Conservation (phyloP, 306 rosid genomes). For the Rosa lucieae region DNA sequence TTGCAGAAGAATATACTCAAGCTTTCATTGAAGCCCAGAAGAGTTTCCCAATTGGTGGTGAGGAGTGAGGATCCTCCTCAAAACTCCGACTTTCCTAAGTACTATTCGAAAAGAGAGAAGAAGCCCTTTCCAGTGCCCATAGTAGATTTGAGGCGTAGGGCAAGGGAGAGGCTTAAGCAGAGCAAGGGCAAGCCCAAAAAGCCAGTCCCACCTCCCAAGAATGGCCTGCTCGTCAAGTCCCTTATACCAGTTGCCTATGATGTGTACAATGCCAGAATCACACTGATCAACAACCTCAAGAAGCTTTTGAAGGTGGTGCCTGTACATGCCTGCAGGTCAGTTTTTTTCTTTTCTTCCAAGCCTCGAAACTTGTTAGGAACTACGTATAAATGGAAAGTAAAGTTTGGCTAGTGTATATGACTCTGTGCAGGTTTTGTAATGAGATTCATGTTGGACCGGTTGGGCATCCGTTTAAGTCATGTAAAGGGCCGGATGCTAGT, state of each 20-base stretch:
- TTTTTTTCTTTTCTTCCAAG: constrained; percentile 11
- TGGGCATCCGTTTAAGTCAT: constrained; percentile 95
- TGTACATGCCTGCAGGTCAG: constrained; percentile 92
- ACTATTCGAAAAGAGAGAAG: constrained; percentile 76
- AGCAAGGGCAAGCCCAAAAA: constrained; percentile 59
- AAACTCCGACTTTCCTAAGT: constrained; percentile 74
- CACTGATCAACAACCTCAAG: constrained; percentile 85
- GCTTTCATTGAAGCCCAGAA: constrained; percentile 38
- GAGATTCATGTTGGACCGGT: constrained; percentile 91
- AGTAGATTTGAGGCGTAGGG: constrained; percentile 84
- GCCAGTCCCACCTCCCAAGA: constrained; percentile 72
- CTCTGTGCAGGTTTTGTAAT: constrained; percentile 68
- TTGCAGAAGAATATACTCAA: constrained; percentile 39
- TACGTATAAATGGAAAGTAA: background rate
- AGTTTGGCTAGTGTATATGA: background rate
- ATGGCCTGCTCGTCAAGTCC: constrained; percentile 77
- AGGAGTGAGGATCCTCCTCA: constrained; percentile 60
- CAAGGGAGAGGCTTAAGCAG: constrained; percentile 89
- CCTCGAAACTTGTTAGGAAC: background rate
- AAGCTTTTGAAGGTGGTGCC: constrained; percentile 75
- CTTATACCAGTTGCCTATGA: constrained; percentile 71
- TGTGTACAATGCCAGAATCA: constrained; percentile 73
- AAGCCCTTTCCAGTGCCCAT: constrained; percentile 88
- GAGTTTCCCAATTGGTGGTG: constrained; percentile 31
- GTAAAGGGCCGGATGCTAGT: constrained; percentile 61